phyloP scores from a whole-genome alignment of 2,329 filamentous ascomycete species.

The Eutypa lata region DNA sequence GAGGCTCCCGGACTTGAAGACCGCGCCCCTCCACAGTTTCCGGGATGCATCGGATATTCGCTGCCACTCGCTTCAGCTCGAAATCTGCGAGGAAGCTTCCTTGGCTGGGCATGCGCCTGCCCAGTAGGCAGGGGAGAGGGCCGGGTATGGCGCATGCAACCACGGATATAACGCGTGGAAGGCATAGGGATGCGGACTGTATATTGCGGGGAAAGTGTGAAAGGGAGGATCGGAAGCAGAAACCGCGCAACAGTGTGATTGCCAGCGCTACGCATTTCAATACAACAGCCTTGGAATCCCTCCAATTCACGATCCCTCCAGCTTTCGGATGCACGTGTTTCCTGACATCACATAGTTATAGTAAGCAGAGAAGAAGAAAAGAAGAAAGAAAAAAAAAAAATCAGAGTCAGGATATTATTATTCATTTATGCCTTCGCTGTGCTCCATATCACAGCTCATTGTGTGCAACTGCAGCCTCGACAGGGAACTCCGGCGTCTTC shows the following conservation, averaged over 20 bases:
- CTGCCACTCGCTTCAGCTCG: conserved; percentile 17
- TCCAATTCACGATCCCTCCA: too few species aligned
- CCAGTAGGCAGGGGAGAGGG: neutral
- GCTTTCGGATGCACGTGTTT: too few species aligned
- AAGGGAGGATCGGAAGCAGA: neutral
- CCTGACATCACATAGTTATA: too few species aligned
- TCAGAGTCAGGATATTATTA: too few species aligned
- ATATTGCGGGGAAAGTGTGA: neutral
- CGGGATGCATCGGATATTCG: conserved; percentile 7
- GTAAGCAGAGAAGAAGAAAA: too few species aligned
- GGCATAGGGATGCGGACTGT: neutral
- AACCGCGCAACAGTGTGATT: too few species aligned
- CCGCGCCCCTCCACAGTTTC: conserved; percentile 11
- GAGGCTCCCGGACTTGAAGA: conserved; percentile 9
- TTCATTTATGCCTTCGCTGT: neutral
- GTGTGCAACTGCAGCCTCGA: neutral
- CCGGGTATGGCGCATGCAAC: neutral
- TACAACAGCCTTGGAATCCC: neutral
- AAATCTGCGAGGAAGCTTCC: conserved; percentile 17
- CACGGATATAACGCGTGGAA: neutral
- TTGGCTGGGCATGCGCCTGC: neutral
- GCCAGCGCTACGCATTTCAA: too few species aligned
- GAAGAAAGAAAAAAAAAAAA: too few species aligned
- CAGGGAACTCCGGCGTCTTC: neutral
- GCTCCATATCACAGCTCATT: neutral